phyloP scores from a whole-genome alignment of 306 rosid species.

The Pyrus communis region DNA sequence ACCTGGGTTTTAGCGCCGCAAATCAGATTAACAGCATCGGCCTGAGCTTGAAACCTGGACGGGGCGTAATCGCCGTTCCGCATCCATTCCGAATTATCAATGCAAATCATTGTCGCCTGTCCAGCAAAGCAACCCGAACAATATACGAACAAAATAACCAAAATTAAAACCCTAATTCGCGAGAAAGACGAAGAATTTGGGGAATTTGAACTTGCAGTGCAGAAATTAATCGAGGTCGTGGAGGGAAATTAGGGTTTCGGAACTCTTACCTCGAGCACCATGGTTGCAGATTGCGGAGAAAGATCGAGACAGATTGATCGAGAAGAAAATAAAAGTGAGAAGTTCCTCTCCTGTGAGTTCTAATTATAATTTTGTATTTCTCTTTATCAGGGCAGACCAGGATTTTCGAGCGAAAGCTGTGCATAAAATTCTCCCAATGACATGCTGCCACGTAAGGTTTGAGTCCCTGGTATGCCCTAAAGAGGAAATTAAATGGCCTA shows the following conservation, averaged over 20 bases:
- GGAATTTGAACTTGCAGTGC: not conserved
- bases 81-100: conserved; percentile 98
- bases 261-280: conserved; percentile 86
- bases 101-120: conserved; percentile 94
- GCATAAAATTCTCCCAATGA: not conserved
- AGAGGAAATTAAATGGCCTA: no score
- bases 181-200: not conserved
- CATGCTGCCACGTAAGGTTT: not conserved
- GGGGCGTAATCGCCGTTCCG: conserved; percentile 90
- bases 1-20: conserved; percentile 99
- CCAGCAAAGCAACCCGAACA: not conserved
- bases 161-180: conserved; percentile 38
- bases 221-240: not conserved
- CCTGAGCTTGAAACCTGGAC: conserved; percentile 81
- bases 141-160: not conserved
- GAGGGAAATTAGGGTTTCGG: not conserved
- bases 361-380: not conserved
- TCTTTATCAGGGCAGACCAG: not conserved
- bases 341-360: not conserved
- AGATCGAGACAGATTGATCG: not conserved
- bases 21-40: conserved; percentile 83
- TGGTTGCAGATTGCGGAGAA: conserved; percentile 28
- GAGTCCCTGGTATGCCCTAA: no score
- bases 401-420: not conserved
- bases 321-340: not conserved